phyloP scores from a whole-genome alignment of 495 filamentous ascomycete genomes.

The Staphylotrichum longicolle region DNA sequence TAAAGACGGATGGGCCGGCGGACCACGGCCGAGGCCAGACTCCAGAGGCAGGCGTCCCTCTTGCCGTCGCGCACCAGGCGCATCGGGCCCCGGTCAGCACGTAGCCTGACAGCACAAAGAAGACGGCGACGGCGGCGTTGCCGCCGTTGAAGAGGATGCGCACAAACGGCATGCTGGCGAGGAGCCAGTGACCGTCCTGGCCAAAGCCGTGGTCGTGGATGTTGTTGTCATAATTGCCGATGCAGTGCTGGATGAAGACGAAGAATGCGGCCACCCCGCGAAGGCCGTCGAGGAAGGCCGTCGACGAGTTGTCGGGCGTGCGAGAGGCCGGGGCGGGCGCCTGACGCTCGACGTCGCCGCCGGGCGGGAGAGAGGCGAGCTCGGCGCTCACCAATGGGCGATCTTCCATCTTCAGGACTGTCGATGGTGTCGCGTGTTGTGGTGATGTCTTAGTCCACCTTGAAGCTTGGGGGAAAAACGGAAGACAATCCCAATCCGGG shows the following conservation, averaged over 20 bases:
- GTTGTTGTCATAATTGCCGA: neutral
- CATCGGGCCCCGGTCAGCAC: neutral
- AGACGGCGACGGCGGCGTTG: neutral
- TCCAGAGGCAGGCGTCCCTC: neutral
- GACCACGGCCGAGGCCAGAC: neutral
- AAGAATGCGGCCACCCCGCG: neutral
- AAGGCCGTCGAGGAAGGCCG: conserved; percentile 3
- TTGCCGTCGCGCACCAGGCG: neutral
- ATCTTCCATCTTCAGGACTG: too few species aligned
- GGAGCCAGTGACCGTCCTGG: neutral
- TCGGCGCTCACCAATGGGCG: too few species aligned
- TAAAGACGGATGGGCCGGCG: neutral
- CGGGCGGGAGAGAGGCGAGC: too few species aligned
- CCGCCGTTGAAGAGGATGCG: conserved; percentile 1
- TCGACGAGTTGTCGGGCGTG: neutral
- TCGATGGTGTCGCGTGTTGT: too few species aligned
- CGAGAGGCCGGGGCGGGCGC: neutral
- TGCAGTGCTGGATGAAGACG: conserved; percentile 1
- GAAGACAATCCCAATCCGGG: too few species aligned
- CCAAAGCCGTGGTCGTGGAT: conserved; percentile 1
- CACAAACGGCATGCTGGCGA: neutral
- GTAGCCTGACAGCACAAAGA: conserved; percentile 1
- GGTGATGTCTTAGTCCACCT: too few species aligned
- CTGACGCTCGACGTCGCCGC: too few species aligned
- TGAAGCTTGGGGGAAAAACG: too few species aligned